Evolutionary conservation across 2,329 filamentous ascomycete species (phyloP), one percentile per base, ranked within the genome.

Genomic region (Neonectria coccinea): DNA sequence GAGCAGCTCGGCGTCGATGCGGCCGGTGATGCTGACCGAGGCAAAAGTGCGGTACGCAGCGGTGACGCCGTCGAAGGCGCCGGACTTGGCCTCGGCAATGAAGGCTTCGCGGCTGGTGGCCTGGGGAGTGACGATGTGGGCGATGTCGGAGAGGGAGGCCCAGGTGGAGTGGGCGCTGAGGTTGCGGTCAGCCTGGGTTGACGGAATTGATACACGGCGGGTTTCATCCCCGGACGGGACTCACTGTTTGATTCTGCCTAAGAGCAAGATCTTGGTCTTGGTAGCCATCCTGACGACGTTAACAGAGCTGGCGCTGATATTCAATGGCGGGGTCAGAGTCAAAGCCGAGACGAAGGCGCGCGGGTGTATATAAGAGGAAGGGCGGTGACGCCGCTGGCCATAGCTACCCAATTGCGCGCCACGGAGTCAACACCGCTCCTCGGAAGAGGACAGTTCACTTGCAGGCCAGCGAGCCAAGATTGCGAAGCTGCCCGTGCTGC

Each of bases 31-130:
- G 12, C 74, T 74, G 45, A 86, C 81, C 33, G 89, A 92, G 48
- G 78, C 78, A 71, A 94, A 93, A 14, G 91, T 95, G 58, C 92
- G 88, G 79, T 91, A 96, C 29, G 86, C 84, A 41, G 86, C 89
- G 20, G 85, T 74, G 33, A 89, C 86, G 65, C 87, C 89, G 68
- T 92, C 87, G n/a, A 93, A 82, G 33, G 83, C 82, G 20, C 91
- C 91, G 20, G 85, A 84, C 53, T 81, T 80, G 76, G 88, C 90
- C 80, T 95, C 91, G 52, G 86, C 76, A 56, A 95, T 80, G 78
- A 97, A 95, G 18, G 88, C 88, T 20, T 79, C 76, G 59, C 92
- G 88, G 76, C 84, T 88, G 20, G 81, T 88, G 10, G 92, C 83
- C 65, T 81, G 81, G 8, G 92, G 88, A 14, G 79, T 79, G 44